phyloP scores from a whole-genome alignment of 2,329 filamentous ascomycete species.

The Neonectria magnoliae region DNA sequence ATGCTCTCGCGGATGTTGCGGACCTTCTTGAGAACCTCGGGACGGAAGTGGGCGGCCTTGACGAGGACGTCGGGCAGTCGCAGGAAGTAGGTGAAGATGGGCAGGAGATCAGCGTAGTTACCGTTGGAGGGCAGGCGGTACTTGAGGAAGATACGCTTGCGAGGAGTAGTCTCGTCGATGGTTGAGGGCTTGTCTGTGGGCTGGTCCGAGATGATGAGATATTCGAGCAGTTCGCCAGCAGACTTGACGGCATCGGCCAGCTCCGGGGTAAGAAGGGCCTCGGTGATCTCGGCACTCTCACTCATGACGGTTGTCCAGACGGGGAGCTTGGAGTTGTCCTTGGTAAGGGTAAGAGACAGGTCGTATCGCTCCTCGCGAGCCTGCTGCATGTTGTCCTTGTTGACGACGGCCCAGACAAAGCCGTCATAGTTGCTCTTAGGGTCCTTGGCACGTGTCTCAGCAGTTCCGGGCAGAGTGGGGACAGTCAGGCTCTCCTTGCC shows the following conservation, averaged over 20 bases:
- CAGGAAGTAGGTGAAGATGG: constrained; percentile 84
- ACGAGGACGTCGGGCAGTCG: constrained; percentile 87
- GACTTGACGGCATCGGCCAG: constrained; percentile 81
- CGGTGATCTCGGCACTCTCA: constrained; percentile 94
- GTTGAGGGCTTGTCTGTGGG: constrained; percentile 86
- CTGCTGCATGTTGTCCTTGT: constrained; percentile 93
- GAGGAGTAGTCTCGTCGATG: constrained; percentile 82
- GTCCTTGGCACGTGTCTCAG: constrained; percentile 63
- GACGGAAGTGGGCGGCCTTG: constrained; percentile 82
- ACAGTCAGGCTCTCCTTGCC: constrained; percentile 86
- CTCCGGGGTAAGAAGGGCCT: constrained; percentile 86
- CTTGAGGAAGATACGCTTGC: constrained; percentile 87
- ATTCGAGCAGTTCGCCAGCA: constrained; percentile 83
- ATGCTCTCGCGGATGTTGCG: constrained; percentile 82
- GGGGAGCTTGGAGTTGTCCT: constrained; percentile 91
- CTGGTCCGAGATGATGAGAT: constrained; percentile 89
- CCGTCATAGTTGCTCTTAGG: constrained; percentile 80
- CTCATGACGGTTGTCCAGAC: constrained; percentile 94
- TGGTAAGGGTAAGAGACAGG: constrained; percentile 89
- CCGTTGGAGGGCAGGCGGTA: constrained; percentile 73
- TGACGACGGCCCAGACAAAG: constrained; percentile 94
- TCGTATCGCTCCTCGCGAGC: constrained; percentile 95
- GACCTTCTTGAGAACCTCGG: constrained; percentile 89
- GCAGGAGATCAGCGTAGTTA: constrained; percentile 72
- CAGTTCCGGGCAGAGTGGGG: constrained; percentile 69